phyloP scores from a whole-genome alignment of 805 yeast species.

The Teunomyces atbi region DNA sequence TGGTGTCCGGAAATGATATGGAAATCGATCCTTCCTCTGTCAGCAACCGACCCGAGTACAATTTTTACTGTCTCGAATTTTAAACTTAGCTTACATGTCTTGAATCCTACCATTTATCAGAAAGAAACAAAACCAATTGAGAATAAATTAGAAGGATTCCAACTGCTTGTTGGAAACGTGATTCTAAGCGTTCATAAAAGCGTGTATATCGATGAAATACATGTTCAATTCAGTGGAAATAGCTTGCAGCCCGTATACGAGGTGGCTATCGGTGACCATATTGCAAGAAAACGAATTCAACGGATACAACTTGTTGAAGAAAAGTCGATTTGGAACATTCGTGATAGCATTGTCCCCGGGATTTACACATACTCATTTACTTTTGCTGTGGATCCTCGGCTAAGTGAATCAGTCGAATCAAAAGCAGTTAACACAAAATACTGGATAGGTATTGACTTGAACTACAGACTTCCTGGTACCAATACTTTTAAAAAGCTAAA shows the following conservation, averaged over 20 bases:
- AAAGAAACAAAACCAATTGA: constrained; percentile 8
- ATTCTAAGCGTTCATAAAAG: background rate
- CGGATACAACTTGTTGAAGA: constrained; percentile 6
- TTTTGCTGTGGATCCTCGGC: constrained; percentile 10
- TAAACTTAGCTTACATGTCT: constrained; percentile 9
- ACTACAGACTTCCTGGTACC: background rate
- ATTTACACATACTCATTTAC: constrained; percentile 14
- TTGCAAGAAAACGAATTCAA: background rate
- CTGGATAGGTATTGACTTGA: background rate
- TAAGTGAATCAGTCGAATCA: constrained; percentile 12
- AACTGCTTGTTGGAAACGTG: constrained; percentile 3
- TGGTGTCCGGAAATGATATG: constrained; percentile 24
- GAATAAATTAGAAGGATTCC: constrained; percentile 9
- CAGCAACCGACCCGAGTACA: constrained; percentile 18
- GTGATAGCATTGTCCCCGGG: constrained; percentile 7
- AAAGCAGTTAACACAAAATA: background rate
- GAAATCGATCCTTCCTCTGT: constrained; percentile 35
- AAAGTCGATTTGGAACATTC: constrained; percentile 6
- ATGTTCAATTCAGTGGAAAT: background rate
- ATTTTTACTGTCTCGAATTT: constrained; percentile 22
- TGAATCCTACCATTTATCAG: constrained; percentile 10
- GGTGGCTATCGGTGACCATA: background rate
- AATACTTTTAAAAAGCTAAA: background rate
- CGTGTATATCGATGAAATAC: background rate
- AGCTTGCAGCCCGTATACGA: background rate